phyloP scores from a whole-genome alignment of 2,329 filamentous ascomycete genomes.

The Fusarium luffae region DNA sequence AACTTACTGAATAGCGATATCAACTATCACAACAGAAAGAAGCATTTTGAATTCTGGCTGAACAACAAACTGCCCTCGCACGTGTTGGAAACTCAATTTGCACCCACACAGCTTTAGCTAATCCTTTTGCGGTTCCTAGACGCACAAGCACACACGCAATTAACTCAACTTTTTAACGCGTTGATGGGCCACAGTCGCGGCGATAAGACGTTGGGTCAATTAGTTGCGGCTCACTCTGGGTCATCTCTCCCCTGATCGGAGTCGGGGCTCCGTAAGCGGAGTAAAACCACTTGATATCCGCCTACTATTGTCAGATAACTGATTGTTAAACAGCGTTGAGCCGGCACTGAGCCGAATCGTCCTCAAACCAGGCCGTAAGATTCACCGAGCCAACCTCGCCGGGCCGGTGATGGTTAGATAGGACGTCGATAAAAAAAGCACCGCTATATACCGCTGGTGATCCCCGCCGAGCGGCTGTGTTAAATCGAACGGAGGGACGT shows the following conservation, averaged over 20 bases:
- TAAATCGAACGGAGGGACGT: conserved; percentile 9
- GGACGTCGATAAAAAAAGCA: conserved; percentile 17
- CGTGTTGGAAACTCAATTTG: neutral
- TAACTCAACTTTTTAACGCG: conserved; percentile 20
- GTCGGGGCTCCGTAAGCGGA: conserved; percentile 28
- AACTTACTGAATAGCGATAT: conserved; percentile 4
- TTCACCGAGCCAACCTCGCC: conserved; percentile 38
- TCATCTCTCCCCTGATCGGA: conserved; percentile 3
- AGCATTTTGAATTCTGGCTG: conserved; percentile 20
- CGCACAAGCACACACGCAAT: conserved; percentile 26
- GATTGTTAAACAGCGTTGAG: conserved; percentile 5
- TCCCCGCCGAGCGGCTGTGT: conserved; percentile 41
- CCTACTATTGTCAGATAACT: conserved; percentile 19
- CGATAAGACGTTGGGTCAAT: conserved; percentile 26
- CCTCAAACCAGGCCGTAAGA: neutral
- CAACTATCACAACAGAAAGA: conserved; percentile 21
- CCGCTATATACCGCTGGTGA: conserved; percentile 39
- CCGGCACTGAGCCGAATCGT: conserved; percentile 21
- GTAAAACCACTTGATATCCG: conserved; percentile 14
- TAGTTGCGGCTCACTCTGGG: conserved; percentile 9
- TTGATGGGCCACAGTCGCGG: conserved; percentile 10
- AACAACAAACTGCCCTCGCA: conserved; percentile 26
- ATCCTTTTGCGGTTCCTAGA: conserved; percentile 28
- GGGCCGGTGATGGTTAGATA: conserved; percentile 41
- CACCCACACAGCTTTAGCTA: conserved; percentile 26